Percentiles rank a stretch among this genome's conserved stretches.
Conservation (phyloP, 768 basidiomycete genomes). For the Lactarius sanguifluus region DNA sequence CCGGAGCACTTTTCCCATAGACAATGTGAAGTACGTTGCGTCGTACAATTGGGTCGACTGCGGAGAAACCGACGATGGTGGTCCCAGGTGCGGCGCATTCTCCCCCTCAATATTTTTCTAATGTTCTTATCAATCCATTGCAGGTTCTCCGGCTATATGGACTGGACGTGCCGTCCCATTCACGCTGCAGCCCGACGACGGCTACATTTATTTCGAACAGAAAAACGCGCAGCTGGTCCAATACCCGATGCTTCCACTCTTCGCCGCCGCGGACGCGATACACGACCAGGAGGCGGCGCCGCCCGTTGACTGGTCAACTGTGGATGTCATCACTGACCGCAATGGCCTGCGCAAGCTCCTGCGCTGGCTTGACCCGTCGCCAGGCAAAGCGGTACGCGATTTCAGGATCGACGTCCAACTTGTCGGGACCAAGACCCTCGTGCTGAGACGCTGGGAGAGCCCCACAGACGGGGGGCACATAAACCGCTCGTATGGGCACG, state of each 20-base stretch:
- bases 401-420: constrained; percentile 75
- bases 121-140: neutral
- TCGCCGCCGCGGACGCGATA: constrained; percentile 54
- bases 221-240: constrained; percentile 48
- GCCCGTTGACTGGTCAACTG: constrained; percentile 38
- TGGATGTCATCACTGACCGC: constrained; percentile 59
- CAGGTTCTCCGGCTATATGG: constrained; percentile 66
- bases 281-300: constrained; percentile 25
- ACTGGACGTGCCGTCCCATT: constrained; percentile 48
- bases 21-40: constrained; percentile 33
- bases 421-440: constrained; percentile 53
- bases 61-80: constrained; percentile 32
- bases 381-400: constrained; percentile 38
- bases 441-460: constrained; percentile 63
- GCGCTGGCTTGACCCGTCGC: constrained; percentile 46
- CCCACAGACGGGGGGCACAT: constrained; percentile 31
- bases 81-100: constrained; percentile 34
- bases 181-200: constrained; percentile 54
- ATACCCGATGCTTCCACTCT: constrained; percentile 51
- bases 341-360: constrained; percentile 64
- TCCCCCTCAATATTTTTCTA: neutral
- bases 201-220: constrained; percentile 53
- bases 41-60: constrained; percentile 37
- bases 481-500: constrained; percentile 52
- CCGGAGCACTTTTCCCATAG: constrained; percentile 13